phyloP scores from a whole-genome alignment of 805 yeast species.

The Crinitomyces ghanaensis region DNA sequence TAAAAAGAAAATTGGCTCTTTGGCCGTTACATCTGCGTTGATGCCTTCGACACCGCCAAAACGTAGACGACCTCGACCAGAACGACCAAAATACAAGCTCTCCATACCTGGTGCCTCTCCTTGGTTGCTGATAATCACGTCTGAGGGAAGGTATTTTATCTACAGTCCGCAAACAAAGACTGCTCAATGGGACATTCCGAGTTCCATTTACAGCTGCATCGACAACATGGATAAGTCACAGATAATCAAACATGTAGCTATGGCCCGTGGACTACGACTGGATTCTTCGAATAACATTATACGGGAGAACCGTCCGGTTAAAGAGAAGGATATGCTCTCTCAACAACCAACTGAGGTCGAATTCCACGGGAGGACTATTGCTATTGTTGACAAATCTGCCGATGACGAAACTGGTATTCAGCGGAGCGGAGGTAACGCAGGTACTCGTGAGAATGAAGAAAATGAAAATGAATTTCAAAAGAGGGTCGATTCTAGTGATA shows the following conservation, averaged over 20 bases:
- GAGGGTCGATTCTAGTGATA: slow-evolving; percentile 7
- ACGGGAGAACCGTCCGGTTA: no score
- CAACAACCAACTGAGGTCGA: slow-evolving; percentile 2
- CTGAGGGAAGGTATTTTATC: slow-evolving; percentile 34
- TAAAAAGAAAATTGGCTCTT: no score
- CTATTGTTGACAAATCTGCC: slow-evolving; percentile 6
- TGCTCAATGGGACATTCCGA: slow-evolving; percentile 30
- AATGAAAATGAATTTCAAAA: slow-evolving; percentile 6
- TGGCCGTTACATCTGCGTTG: no score
- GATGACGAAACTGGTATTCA: slow-evolving; percentile 2
- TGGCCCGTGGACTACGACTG: slow-evolving; percentile 28
- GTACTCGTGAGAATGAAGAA: no score
- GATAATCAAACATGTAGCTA: slow-evolving; percentile 27
- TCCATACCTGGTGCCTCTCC: slow-evolving; percentile 15
- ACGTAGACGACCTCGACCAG: slow-evolving; percentile 3
- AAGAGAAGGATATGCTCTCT: no score
- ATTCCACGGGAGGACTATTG: slow-evolving; percentile 5
- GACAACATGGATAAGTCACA: slow-evolving; percentile 23
- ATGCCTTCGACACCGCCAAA: no score
- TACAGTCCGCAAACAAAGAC: slow-evolving; percentile 22
- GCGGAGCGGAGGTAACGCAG: slow-evolving; percentile 11
- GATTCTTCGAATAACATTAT: no score
- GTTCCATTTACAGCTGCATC: slow-evolving; percentile 20
- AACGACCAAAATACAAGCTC: slow-evolving; percentile 13
- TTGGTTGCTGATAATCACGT: slow-evolving; percentile 35